A percentile compares a stretch with the other conserved stretches of the same genome.
These are phyloP conservation scores for Pythium monospermum DNA, from an alignment of 352 stramenopile genomes.

Conservation along the genomic window DNA sequence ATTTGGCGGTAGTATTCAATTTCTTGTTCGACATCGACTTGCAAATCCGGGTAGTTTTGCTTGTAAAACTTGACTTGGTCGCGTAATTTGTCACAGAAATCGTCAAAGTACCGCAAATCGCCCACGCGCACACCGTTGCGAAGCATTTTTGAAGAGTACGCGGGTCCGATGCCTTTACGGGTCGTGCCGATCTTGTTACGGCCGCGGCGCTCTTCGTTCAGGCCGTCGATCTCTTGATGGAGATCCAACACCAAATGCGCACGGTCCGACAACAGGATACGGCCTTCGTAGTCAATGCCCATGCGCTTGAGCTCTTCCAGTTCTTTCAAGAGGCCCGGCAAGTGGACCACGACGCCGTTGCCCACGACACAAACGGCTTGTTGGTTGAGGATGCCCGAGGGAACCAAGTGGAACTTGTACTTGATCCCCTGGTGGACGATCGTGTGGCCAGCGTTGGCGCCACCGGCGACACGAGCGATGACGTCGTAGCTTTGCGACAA, in stretches of 20 bases:
- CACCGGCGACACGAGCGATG: slow-evolving; percentile 94
- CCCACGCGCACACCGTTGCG: slow-evolving; percentile 97
- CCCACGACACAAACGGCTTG: slow-evolving; percentile 95
- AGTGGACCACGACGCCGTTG: slow-evolving; percentile 98
- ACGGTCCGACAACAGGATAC: slow-evolving; percentile 96
- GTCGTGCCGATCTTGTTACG: slow-evolving; percentile 99
- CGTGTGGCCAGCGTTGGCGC: slow-evolving; percentile 98
- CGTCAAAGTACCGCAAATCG: slow-evolving; percentile 90
- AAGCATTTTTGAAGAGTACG: slow-evolving; percentile 98
- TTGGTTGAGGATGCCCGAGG: slow-evolving; percentile 96
- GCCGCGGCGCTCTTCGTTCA: slow-evolving; percentile 80
- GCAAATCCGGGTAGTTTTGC: slow-evolving; percentile 77
- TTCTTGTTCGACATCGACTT: slow-evolving; percentile 80
- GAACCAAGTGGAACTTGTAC: slow-evolving; percentile 99
- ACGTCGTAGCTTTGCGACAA: slow-evolving; percentile 94
- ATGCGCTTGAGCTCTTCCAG: slow-evolving; percentile 88
- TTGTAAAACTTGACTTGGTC: slow-evolving; percentile 91
- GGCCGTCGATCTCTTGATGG: slow-evolving; percentile 92
- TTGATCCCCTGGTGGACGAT: slow-evolving; percentile 98
- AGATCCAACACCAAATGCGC: slow-evolving; percentile 99
- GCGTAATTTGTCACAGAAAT: slow-evolving; percentile 88
- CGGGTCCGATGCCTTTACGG: slow-evolving; percentile 98
- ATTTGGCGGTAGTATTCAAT: slow-evolving; percentile 80
- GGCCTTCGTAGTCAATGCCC: slow-evolving; percentile 89
- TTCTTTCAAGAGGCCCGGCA: slow-evolving; percentile 95